These are phyloP conservation scores for Cinchona pubescens DNA, from an alignment of 257 asterid species.

Conservation along the genomic window DNA sequence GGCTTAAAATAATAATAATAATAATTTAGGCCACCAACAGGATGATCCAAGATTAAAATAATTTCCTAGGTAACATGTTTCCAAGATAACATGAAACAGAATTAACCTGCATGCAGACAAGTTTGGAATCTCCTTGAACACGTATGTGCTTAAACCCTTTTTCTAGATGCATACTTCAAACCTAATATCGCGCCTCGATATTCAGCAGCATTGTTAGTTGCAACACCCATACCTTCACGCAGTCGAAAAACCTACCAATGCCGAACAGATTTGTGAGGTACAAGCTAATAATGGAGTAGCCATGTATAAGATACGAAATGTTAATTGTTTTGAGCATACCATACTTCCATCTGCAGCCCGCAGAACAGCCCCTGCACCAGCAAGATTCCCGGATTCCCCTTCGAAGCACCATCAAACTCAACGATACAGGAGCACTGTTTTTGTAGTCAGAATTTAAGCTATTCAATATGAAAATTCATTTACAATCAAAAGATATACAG, in stretches of 20 bases:
- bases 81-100: not conserved
- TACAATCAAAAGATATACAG: not conserved
- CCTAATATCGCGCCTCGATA: constrained; percentile 88
- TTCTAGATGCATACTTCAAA: constrained; percentile 72
- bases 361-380: constrained; percentile 94
- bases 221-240: constrained; percentile 94
- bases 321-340: constrained; percentile 40
- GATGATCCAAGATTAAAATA: not conserved
- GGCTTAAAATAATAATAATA: too few relatives aligned
- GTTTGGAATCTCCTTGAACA: constrained; percentile 94
- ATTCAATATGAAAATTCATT: constrained; percentile 14
- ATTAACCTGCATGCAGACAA: constrained; percentile 97
- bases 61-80: not conserved
- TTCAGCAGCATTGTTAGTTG: constrained; percentile 94
- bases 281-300: not conserved
- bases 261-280: constrained; percentile 3
- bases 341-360: constrained; percentile 82
- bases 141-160: constrained; percentile 84
- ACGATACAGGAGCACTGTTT: constrained; percentile 70
- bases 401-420: constrained; percentile 96
- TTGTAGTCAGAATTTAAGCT: constrained; percentile 29
- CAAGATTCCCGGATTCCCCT: constrained; percentile 95
- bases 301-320: not conserved
- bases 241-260: constrained; percentile 61
- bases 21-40: not conserved